Percentiles rank a stretch among this genome's conserved stretches.
These are phyloP conservation scores for Leucaena leucocephala DNA, from an alignment of 306 rosid species.

Conservation along the genomic window DNA sequence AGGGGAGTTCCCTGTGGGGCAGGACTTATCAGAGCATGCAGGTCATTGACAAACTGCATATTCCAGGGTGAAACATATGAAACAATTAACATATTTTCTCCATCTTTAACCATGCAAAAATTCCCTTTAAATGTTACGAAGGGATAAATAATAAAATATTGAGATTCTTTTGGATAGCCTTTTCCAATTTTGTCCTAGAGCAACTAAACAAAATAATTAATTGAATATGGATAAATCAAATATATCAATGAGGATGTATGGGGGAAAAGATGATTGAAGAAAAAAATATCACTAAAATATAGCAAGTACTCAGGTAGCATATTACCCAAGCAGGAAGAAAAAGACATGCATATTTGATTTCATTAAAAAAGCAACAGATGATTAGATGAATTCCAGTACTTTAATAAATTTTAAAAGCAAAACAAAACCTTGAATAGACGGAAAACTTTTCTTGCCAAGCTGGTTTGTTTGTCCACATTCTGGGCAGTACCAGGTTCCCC, in stretches of 20 bases:
- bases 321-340: background rate
- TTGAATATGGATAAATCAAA: background rate
- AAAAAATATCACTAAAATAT: background rate
- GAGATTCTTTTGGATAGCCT: background rate
- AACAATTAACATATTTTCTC: background rate
- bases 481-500: slow-evolving; percentile 95
- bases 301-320: background rate
- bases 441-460: slow-evolving; percentile 95
- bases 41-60: slow-evolving; percentile 86
- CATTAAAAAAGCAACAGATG: background rate
- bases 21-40: slow-evolving; percentile 83
- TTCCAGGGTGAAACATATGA: slow-evolving; percentile 13
- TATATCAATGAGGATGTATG: background rate
- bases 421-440: slow-evolving; percentile 89
- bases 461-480: slow-evolving; percentile 88
- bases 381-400: slow-evolving; percentile 13
- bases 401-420: background rate
- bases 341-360: background rate
- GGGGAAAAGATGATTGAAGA: background rate
- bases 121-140: background rate
- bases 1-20: slow-evolving; percentile 81
- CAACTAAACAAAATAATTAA: background rate
- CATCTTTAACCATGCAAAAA: slow-evolving; percentile 10
- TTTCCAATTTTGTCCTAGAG: slow-evolving; percentile 3
- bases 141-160: background rate